Conservation (phyloP, 129 eudicot species). For the Artemisia annua region DNA sequence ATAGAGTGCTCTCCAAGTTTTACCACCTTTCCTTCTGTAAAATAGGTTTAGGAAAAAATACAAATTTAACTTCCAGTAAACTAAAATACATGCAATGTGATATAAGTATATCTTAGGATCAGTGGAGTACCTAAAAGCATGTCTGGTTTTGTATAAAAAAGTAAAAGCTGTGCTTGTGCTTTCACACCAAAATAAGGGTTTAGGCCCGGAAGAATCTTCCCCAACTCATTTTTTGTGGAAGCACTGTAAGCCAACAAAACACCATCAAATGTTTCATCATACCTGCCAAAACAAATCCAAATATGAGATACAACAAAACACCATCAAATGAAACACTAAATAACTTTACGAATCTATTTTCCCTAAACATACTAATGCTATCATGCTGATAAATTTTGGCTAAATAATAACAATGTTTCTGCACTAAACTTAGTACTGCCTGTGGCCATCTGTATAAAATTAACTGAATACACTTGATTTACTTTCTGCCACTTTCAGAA, state of each 20-base stretch:
- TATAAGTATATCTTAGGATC: not conserved
- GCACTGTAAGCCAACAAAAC: constrained; percentile 80
- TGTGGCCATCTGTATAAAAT: too few relatives aligned
- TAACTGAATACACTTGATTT: too few relatives aligned
- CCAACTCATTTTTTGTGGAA: constrained; percentile 33
- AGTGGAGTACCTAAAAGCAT: constrained; percentile 61
- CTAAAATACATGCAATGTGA: too few relatives aligned
- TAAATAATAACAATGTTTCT: too few relatives aligned
- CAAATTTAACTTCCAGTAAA: too few relatives aligned
- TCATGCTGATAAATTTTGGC: not conserved
- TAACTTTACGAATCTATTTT: not conserved
- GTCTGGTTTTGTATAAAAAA: constrained; percentile 76
- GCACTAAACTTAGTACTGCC: too few relatives aligned
- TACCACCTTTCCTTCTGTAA: constrained; percentile 86
- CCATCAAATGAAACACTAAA: not conserved
- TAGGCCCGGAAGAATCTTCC: constrained; percentile 67
- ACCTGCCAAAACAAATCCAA: constrained; percentile 41
- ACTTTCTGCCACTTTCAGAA: too few relatives aligned
- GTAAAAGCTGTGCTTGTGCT: constrained; percentile 56
- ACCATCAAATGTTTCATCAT: constrained; percentile 77
- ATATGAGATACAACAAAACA: not conserved
- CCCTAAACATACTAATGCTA: too few relatives aligned
- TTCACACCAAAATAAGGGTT: constrained; percentile 69
- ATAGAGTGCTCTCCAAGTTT: constrained; percentile 66
- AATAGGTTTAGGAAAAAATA: too few relatives aligned